Evolutionary conservation across 1,139 yeast species (phyloP), one percentile per base, ranked within the genome.

Genomic region (Saccharomycopsis hybrid): DNA sequence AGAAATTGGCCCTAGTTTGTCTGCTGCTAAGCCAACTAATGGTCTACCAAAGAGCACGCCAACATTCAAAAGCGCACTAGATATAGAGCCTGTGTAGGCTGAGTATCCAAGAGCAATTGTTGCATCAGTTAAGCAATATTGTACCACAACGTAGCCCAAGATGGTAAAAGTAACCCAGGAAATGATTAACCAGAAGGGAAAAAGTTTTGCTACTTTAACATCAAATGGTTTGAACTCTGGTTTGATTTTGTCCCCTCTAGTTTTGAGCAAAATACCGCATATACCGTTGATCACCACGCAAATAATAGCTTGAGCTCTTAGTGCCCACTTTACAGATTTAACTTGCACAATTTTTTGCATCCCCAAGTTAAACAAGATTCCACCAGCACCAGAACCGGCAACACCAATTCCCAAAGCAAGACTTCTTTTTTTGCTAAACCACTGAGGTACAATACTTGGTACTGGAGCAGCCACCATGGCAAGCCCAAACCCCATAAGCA

Each of bases 11-110:
- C 90, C 90, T 43, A 69, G 61, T 28, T 52, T 64, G 60, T 83
- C 90, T 13, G 80, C 77, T 3, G 73, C 31, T 24, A 64, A 55
- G 0, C 92, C 90, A 50, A 79, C 65, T 1, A 64, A 39, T 1
- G 89, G 88, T 54, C 90, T 69, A 1, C 88, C 89, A 37, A 83
- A 59, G 5, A 73, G 65, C 57, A 79, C 85, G 11, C 84, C 84
- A 2, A 76, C 80, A 55, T 78, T 78, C 58, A 82, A 66, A 50
- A 81, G 66, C 2, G 86, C 80, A 2, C 85, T 76, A 8, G 81
- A 70, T 44, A 70, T 65, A 2, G 87, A 74, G 3, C 83, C 86
- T 58, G 82, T 84, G 4, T 68, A 57, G 11, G 73, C 64, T 2
- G 77, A 59, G 45, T 82, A 70, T 0, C 89, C 89, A 18, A 82